Evolutionary conservation across 768 basidiomycete species (phyloP), one percentile per base, ranked within the genome.

Genomic region (Collybiopsis luxurians): DNA sequence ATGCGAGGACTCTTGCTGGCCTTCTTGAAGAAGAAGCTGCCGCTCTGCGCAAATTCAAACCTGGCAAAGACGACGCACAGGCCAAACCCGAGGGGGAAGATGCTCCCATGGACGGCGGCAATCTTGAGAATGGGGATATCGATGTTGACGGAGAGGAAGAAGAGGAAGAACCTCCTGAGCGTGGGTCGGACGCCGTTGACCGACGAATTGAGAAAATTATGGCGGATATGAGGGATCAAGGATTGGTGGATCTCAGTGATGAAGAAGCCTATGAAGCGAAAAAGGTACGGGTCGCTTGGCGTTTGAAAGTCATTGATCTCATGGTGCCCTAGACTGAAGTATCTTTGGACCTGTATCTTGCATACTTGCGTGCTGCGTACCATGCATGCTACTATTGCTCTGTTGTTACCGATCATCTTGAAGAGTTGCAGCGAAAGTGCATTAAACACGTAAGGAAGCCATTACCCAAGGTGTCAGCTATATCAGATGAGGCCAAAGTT

Each of bases 321-420:
- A 65, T 71, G 65, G 53, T 58, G 64, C 36, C 49, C 2, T 68
- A 94, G 91, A 84, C 85, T 64, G 81, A 84, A 66, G 76, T 95
- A 65, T 82, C 90, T 65, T 82, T 98, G 72, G 97, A 99, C 76
- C 77, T 96, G 71, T 94, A 94, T 73, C 78, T 98, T 71, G 87
- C 89, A 51, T 98, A 97, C 75, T 77, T 99, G 67, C 92, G 97
- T 63, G 81, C 86, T 69, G 95, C 91, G 54, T 95, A 89, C 74
- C 82, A 93, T 82, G 87, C 92, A 67, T 97, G 97, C 83, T 99
- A 96, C 75, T 99, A 99, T 76, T 99, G 97, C 80, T 87, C 89
- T 65, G 86, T 92, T 69, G 84, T 92, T 63, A 89, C 87, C 70
- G 89, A 96, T 75, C 94, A 94, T 76, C 74, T 90, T 71, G 97